phyloP scores from a whole-genome alignment of 1,284 basidiomycete species.

The Rhizopogon parksii region DNA sequence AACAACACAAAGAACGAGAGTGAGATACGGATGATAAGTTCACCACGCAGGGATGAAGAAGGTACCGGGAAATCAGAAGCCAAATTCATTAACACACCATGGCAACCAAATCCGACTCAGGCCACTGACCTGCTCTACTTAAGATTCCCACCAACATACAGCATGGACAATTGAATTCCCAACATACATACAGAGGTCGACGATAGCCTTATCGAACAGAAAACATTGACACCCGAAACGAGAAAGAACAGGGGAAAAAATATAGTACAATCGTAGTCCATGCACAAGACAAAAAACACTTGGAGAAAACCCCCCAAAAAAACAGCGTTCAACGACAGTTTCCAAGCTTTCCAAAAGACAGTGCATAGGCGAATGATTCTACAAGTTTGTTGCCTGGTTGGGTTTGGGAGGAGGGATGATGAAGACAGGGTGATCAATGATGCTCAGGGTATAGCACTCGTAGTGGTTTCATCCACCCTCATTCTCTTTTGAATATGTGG shows the following conservation, averaged over 20 bases:
- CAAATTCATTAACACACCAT: conserved; percentile 14
- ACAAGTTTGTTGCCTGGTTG: conserved; percentile 24
- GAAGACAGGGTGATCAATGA: conserved; percentile 4
- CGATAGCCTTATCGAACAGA: conserved; percentile 9
- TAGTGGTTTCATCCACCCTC: conserved; percentile 28
- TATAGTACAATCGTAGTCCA: conserved; percentile 33
- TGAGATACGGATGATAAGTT: conserved; percentile 1
- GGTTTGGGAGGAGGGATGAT: conserved; percentile 10
- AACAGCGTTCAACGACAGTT: conserved; percentile 23
- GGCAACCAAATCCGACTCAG: conserved; percentile 17
- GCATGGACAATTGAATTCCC: conserved; percentile 18
- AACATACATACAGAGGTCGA: conserved; percentile 30
- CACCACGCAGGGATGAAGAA: conserved; percentile 1
- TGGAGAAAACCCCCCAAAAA: conserved; percentile 28
- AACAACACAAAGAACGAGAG: conserved; percentile 10
- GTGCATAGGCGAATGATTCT: conserved; percentile 22
- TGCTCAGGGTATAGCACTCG: conserved; percentile 27
- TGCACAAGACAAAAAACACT: conserved; percentile 19
- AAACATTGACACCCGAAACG: conserved; percentile 15
- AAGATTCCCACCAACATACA: background rate
- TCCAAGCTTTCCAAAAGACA: conserved; percentile 26
- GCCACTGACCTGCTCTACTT: background rate
- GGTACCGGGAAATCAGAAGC: conserved; percentile 6
- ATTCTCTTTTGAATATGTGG: conserved; percentile 33
- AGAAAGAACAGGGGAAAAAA: conserved; percentile 9